Conservation (phyloP, 163 green algal genomes). For the Coccomyxa subellipsoidea region DNA sequence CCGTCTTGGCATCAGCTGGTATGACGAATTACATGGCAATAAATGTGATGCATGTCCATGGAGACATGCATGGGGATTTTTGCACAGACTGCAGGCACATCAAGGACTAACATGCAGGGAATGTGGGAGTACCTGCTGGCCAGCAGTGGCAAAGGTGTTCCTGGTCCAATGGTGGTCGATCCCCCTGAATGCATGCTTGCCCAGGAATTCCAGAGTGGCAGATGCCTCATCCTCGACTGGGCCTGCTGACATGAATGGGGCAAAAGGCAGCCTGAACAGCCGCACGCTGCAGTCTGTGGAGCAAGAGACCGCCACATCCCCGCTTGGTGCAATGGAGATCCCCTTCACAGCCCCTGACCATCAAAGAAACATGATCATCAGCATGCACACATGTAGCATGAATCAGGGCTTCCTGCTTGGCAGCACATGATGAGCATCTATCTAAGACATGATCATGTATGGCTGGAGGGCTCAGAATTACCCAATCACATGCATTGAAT, state of each 20-base stretch:
- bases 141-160: slow-evolving; percentile 83
- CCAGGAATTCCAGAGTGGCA: slow-evolving; percentile 76
- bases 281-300: slow-evolving; percentile 84
- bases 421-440: not conserved
- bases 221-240: slow-evolving; percentile 53
- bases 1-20: no score
- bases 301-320: slow-evolving; percentile 75
- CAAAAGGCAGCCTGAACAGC: slow-evolving; percentile 77
- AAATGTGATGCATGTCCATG: no score
- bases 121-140: slow-evolving; percentile 54
- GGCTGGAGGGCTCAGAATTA: slow-evolving; percentile 12
- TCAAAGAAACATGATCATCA: not conserved
- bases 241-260: slow-evolving; percentile 64
- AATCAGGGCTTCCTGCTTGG: not conserved
- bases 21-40: no score
- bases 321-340: slow-evolving; percentile 74
- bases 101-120: not conserved
- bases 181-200: slow-evolving; percentile 69
- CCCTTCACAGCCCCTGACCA: slow-evolving; percentile 62
- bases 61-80: no score
- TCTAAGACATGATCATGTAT: not conserved
- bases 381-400: not conserved
- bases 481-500: slow-evolving; percentile 3
- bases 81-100: no score
- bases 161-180: slow-evolving; percentile 88